Percentiles rank a stretch among this genome's conserved stretches.
Evolutionary conservation across 768 basidiomycete genomes (phyloP).

Genomic region (Lactifluus volemus): DNA sequence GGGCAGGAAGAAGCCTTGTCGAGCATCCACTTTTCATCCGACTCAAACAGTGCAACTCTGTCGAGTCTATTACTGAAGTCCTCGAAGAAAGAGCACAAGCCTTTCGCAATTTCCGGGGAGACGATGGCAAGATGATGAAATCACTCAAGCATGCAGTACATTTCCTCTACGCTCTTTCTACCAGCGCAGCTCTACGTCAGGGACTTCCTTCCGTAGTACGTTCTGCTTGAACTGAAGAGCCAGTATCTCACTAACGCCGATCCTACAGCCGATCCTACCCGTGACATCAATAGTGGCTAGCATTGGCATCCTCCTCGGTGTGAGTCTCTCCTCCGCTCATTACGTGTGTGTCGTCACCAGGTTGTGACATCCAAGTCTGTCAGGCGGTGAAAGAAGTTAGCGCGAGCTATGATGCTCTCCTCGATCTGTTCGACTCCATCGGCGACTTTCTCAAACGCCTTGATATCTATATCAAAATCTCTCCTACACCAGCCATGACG

Average conservation of each 20-base stretch:
- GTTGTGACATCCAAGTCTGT: background rate
- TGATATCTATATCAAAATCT: background rate
- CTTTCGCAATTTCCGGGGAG: background rate
- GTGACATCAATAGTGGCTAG: too few species aligned
- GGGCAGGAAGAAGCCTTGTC: background rate
- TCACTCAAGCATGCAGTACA: background rate
- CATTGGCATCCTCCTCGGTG: too few species aligned
- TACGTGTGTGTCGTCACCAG: background rate
- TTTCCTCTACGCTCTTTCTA: too few species aligned
- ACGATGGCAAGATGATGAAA: background rate
- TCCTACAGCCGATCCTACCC: too few species aligned
- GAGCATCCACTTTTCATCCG: background rate
- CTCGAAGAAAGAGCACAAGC: background rate
- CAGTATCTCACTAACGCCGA: too few species aligned
- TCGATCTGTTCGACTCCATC: background rate
- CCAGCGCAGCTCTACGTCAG: too few species aligned
- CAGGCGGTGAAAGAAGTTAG: background rate
- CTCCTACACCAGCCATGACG: background rate
- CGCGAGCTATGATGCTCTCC: background rate
- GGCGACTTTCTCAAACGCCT: background rate
- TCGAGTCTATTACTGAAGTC: background rate
- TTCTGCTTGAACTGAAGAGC: too few species aligned
- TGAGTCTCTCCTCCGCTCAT: too few species aligned
- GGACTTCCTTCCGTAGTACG: too few species aligned
- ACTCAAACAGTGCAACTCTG: background rate